Evolutionary conservation across 371 early-diverging fungal genomes (phyloP), one percentile per base, ranked within the genome.

Genomic region (Mucor plumbeus): DNA sequence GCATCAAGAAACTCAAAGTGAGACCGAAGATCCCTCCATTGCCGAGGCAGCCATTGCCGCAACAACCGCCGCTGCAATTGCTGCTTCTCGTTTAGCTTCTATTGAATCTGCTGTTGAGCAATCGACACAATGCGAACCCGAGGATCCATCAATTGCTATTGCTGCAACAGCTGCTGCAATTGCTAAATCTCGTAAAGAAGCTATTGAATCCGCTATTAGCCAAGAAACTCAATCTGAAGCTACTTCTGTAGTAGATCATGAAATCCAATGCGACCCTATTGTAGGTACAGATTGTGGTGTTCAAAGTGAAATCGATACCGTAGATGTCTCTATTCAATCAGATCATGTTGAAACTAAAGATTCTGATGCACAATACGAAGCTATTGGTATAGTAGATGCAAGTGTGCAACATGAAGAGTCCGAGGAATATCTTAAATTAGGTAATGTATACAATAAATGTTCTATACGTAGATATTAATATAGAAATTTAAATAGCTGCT

Each of bases 301-400:
- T 17, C 60, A 64, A 44, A 60, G 61, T 44, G 47, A 66, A 8
- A 19, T 55, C 53, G 21, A 17, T 35, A 17, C 36, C 7, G 9
- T 59, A 9, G 72, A 75, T 34, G 67, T 61, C 53, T 69, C 36
- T 35, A 61, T 48, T n/a, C 65, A 70, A 55, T 55, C 53, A 1
- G 61, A 57, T 10, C 3, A 8, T 14, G 17, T 48, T 8, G 56
- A 56, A 39, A 38, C 47, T n/a, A 36, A 48, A 9, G 65, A 66
- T 44, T 41, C 40, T 9, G 63, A 44, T 41, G 47, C 55, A 35
- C 60, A 64, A 38, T 44, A 56, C 47, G 60, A 66, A 8, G 10
- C 31, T 4, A 57, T 21, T 35, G 56, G 57, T 4, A 26, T n/a
- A 19, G 63, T 39, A 17, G 62, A 70, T 39, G 61, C 65, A 3